Evolutionary conservation across 345 rosid species (phyloP), one percentile per base, ranked within the genome.

Genomic region (Gossypium rotundifolium): DNA sequence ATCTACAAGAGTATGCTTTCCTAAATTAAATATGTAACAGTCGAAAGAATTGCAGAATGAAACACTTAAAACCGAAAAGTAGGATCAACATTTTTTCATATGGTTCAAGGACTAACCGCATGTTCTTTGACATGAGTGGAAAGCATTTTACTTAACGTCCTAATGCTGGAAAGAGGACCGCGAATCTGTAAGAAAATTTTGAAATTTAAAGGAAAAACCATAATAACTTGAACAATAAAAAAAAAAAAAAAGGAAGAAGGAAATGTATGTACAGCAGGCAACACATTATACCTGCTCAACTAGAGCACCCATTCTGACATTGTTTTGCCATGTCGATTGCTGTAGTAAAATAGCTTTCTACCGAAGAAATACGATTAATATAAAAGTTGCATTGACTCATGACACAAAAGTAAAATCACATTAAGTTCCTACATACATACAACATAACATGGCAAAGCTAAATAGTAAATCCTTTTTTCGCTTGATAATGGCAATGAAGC

Each of bases 261-360:
- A 72, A 59, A 67, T 23, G 29, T 2, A 55, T 13, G 8, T 25
- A 55, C 44, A 67, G n/a, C 38, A n/a, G 11, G 17, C 5, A 63
- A 81, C 27, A 74, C 33, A 72, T 62, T 65, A 46, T 83, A 92
- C 94, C 88, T 94, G 98, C 82, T 92, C 96, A 65, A 94, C 92
- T 64, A 94, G 88, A 76, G 80, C 90, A 86, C 88, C 81, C 96
- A 94, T 94, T 76, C 96, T 86, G 74, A 89, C 84, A 80, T 89
- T 94, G 79, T 79, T 94, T 83, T 92, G 96, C 97, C 97, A 94
- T 27, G 96, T 88, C 49, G 98, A 90, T 74, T 92, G 96, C 78
- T 92, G 93, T 40, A 92, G 86, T 74, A 94, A 67, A 84, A 94
- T 76, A 60, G 95, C 85, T 86, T 89, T 92, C 96, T 92, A 88